These are phyloP conservation scores for Eragrostis tef DNA, from an alignment of 202 grass and related monocot genomes.

Conservation along the genomic window DNA sequence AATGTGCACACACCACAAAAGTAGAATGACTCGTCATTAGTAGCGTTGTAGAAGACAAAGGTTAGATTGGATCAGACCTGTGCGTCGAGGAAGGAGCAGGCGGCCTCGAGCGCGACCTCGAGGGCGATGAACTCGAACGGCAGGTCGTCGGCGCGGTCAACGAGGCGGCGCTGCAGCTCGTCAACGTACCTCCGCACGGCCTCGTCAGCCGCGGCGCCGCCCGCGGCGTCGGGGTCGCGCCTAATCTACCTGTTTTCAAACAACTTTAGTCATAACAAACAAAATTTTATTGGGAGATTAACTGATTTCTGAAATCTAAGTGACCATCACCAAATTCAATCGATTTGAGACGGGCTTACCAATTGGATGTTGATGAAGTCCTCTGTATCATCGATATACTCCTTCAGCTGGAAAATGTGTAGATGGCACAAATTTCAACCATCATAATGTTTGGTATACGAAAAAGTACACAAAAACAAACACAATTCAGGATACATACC, in stretches of 20 bases:
- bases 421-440: constrained; percentile 26
- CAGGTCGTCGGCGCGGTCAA: constrained; percentile 58
- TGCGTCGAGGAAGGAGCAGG: constrained; percentile 75
- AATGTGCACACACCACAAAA: not conserved
- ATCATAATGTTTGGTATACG: constrained; percentile 11
- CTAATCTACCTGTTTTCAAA: no score
- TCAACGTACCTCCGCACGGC: constrained; percentile 64
- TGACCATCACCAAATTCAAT: constrained; percentile 9
- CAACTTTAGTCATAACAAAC: not conserved
- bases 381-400: constrained; percentile 92
- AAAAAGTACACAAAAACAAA: not conserved
- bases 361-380: constrained; percentile 91
- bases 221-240: constrained; percentile 50
- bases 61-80: constrained; percentile 53
- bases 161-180: constrained; percentile 76
- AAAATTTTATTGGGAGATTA: not conserved
- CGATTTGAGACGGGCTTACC: constrained; percentile 41
- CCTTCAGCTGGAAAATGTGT: constrained; percentile 64
- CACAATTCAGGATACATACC: constrained; percentile 50
- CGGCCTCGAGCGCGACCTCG: constrained; percentile 84
- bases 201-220: constrained; percentile 34
- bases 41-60: not conserved
- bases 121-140: constrained; percentile 87
- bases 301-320: constrained; percentile 13
- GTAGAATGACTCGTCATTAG: not conserved